These are phyloP conservation scores for Wickerhamomyces xylosicus DNA, from an alignment of 805 yeast genomes.

Conservation along the genomic window DNA sequence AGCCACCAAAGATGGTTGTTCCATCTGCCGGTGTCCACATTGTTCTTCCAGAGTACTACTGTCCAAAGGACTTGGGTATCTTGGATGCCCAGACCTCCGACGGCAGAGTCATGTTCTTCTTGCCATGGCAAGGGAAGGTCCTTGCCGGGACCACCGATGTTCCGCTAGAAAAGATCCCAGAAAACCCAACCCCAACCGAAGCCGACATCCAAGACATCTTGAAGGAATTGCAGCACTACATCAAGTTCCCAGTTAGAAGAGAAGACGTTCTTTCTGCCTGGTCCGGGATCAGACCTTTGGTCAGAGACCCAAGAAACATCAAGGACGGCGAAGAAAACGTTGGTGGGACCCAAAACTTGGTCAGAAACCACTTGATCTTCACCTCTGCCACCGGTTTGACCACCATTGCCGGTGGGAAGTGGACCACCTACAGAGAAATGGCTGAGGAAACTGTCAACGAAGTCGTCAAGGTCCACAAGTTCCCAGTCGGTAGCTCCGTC, in stretches of 20 bases:
- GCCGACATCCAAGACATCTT: slow-evolving; percentile 82
- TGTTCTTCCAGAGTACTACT: slow-evolving; percentile 84
- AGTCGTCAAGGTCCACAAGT: slow-evolving; percentile 41
- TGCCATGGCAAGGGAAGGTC: slow-evolving; percentile 97
- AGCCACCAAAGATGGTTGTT: slow-evolving; percentile 71
- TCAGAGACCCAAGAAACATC: slow-evolving; percentile 60
- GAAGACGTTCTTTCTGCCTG: slow-evolving; percentile 91
- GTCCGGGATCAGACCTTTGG: slow-evolving; percentile 95
- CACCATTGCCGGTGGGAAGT: slow-evolving; percentile 93
- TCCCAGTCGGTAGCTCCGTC: slow-evolving; percentile 29
- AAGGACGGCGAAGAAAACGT: slow-evolving; percentile 21
- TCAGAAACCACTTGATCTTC: slow-evolving; percentile 78
- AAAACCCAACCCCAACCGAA: slow-evolving; percentile 76
- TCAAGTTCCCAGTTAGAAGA: slow-evolving; percentile 80
- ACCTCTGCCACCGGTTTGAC: slow-evolving; percentile 66
- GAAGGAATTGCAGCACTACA: slow-evolving; percentile 80
- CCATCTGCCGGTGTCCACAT: slow-evolving; percentile 94
- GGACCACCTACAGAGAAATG: slow-evolving; percentile 98
- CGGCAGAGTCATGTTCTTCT: slow-evolving; percentile 92
- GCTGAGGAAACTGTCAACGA: slow-evolving; percentile 86
- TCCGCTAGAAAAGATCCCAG: slow-evolving; percentile 62
- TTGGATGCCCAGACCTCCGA: slow-evolving; percentile 88
- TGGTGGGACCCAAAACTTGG: slow-evolving; percentile 68
- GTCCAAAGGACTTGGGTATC: slow-evolving; percentile 80
- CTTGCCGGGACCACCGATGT: slow-evolving; percentile 95